A percentile compares a stretch with the other conserved stretches of the same genome.
Evolutionary conservation across 1,284 basidiomycete species (phyloP).

Genomic region (Rhodotorula sp.): DNA sequence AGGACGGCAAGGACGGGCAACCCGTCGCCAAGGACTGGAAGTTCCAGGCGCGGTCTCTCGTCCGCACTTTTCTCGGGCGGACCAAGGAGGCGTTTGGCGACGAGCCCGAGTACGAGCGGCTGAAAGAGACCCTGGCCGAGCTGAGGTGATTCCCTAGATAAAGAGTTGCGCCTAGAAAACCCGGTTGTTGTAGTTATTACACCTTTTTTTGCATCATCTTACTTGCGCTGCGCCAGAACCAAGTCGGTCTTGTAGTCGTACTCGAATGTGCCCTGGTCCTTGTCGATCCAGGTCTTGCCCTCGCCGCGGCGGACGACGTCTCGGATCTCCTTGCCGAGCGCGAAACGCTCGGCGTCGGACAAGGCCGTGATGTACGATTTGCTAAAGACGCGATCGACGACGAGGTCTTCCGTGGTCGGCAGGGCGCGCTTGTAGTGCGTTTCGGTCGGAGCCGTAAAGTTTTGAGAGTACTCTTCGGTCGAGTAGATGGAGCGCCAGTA

Average conservation of each 20-base stretch:
- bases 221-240: background rate
- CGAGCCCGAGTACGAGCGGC: constrained; percentile 74
- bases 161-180: background rate
- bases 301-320: constrained; percentile 26
- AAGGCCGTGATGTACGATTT: constrained; percentile 44
- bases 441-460: constrained; percentile 17
- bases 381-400: constrained; percentile 41
- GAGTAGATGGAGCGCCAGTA: constrained; percentile 40
- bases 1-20: constrained; percentile 49
- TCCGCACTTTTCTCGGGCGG: constrained; percentile 80
- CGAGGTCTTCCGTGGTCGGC: constrained; percentile 32
- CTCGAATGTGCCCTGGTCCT: constrained; percentile 38
- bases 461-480: constrained; percentile 14
- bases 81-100: constrained; percentile 73
- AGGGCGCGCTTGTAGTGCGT: constrained; percentile 10
- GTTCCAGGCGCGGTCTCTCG: constrained; percentile 80
- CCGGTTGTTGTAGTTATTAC: background rate
- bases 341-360: constrained; percentile 23
- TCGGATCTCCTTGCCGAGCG: constrained; percentile 23
- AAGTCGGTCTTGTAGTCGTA: constrained; percentile 31
- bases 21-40: constrained; percentile 63
- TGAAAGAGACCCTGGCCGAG: constrained; percentile 59
- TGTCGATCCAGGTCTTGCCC: constrained; percentile 40
- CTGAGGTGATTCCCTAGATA: constrained; percentile 39
- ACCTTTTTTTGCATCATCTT: background rate